Conservation (phyloP, 768 basidiomycete species). For the Podaxis sp. region DNA sequence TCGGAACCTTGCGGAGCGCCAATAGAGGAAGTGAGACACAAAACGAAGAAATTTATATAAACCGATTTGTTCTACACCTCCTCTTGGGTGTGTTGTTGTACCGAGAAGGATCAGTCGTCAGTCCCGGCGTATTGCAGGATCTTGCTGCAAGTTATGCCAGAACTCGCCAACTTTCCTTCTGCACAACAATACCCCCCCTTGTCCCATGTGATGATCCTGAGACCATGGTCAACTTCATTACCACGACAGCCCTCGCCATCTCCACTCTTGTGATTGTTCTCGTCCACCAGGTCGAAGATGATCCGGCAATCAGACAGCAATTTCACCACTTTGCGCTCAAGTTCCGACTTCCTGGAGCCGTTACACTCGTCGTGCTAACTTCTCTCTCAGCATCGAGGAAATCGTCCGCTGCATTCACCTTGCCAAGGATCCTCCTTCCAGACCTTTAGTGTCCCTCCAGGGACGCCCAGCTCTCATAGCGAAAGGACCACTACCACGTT, state of each 20-base stretch:
- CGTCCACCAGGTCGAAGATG: neutral
- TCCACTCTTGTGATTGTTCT: neutral
- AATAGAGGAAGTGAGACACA: neutral
- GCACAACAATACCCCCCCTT: neutral
- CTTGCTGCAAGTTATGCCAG: neutral
- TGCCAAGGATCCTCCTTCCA: neutral
- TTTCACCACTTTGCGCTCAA: neutral
- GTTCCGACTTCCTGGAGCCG: neutral
- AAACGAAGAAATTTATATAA: neutral
- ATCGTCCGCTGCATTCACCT: neutral
- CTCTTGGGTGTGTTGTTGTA: neutral
- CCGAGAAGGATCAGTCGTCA: neutral
- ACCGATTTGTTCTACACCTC: neutral
- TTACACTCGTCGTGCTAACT: neutral
- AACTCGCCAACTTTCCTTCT: neutral
- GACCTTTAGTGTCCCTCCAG: neutral
- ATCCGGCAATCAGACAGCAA: neutral
- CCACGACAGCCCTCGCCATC: neutral
- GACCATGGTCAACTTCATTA: neutral
- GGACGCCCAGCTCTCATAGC: neutral
- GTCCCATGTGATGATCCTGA: neutral
- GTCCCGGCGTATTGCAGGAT: neutral
- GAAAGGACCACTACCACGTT: neutral
- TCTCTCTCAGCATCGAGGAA: neutral
- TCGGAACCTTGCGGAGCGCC: neutral